These are phyloP conservation scores for Bretziella fagacearum DNA, from an alignment of 2,329 filamentous ascomycete genomes.

Conservation along the genomic window DNA sequence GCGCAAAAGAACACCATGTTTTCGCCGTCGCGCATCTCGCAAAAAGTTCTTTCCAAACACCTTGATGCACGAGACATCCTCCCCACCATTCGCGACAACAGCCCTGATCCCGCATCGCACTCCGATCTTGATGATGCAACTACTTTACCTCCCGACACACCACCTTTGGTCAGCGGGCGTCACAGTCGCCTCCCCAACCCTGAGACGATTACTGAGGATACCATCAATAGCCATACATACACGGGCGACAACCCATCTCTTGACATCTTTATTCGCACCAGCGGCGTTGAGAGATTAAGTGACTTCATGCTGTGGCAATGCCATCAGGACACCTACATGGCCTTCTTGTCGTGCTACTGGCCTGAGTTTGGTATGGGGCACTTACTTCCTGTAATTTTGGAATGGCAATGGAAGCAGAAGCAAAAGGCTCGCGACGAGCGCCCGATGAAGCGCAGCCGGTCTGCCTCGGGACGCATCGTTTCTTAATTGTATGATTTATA, in stretches of 20 bases:
- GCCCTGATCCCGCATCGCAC: slow-evolving; percentile 29
- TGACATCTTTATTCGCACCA: slow-evolving; percentile 82
- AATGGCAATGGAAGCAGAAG: slow-evolving; percentile 63
- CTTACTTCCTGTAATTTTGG: slow-evolving; percentile 78
- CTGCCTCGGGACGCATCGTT: slow-evolving; percentile 14
- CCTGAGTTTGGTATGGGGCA: slow-evolving; percentile 90
- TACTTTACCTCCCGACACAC: slow-evolving; percentile 38
- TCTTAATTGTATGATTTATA: neutral
- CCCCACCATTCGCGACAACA: slow-evolving; percentile 32
- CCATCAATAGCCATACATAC: slow-evolving; percentile 72
- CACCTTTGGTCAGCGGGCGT: slow-evolving; percentile 21
- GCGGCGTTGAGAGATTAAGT: slow-evolving; percentile 77
- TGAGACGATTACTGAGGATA: slow-evolving; percentile 71
- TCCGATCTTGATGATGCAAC: slow-evolving; percentile 36
- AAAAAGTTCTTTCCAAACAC: slow-evolving; percentile 62
- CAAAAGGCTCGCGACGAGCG: slow-evolving; percentile 35
- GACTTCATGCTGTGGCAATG: slow-evolving; percentile 99
- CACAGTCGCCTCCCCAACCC: slow-evolving; percentile 44
- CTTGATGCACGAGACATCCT: slow-evolving; percentile 31
- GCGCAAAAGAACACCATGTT: slow-evolving; percentile 59
- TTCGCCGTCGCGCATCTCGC: slow-evolving; percentile 71
- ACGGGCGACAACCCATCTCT: slow-evolving; percentile 72
- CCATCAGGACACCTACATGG: slow-evolving; percentile 79
- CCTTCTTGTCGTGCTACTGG: slow-evolving; percentile 86
- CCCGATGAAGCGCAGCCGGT: slow-evolving; percentile 22